Percentiles rank a stretch among this genome's conserved stretches.
phyloP scores from a whole-genome alignment of 805 yeast species.

The Suhomyces prunicola region DNA sequence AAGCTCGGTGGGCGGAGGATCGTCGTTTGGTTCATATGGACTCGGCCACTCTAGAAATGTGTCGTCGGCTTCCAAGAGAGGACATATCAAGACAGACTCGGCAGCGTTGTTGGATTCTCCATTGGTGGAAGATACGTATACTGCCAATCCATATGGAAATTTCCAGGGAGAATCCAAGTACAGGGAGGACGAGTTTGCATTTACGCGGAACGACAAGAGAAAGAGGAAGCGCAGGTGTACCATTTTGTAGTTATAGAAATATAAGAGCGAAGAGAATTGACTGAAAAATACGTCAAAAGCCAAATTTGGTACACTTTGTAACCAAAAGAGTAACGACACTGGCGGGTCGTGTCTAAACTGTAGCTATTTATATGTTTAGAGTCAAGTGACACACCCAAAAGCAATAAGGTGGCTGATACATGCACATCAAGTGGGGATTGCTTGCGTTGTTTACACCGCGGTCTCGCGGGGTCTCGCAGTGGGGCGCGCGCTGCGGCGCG shows the following conservation, averaged over 20 bases:
- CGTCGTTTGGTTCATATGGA: constrained; percentile 8
- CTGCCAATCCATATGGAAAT: constrained; percentile 35
- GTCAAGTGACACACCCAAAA: too few species aligned
- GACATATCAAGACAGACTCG: constrained; percentile 38
- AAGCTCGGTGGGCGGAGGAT: constrained; percentile 7
- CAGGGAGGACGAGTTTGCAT: constrained; percentile 42
- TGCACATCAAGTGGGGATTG: too few species aligned
- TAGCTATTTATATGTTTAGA: too few species aligned
- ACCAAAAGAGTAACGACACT: too few species aligned
- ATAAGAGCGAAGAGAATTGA: background rate
- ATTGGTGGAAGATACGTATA: constrained; percentile 36
- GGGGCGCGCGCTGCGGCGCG: background rate
- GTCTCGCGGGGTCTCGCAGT: background rate
- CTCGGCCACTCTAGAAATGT: constrained; percentile 19
- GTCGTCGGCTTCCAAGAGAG: constrained; percentile 24
- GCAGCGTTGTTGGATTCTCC: constrained; percentile 39
- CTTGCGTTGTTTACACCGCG: too few species aligned
- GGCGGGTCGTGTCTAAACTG: too few species aligned
- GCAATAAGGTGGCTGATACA: too few species aligned
- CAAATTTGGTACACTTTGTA: background rate
- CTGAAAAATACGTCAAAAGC: background rate
- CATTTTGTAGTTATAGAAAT: constrained; percentile 22
- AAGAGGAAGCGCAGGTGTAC: constrained; percentile 33
- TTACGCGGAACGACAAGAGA: constrained; percentile 29
- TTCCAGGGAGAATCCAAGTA: constrained; percentile 20